Base-by-base conservation (phyloP, 2,329 filamentous ascomycete genomes). In the Neophaeococcomyces aloes region DNA sequence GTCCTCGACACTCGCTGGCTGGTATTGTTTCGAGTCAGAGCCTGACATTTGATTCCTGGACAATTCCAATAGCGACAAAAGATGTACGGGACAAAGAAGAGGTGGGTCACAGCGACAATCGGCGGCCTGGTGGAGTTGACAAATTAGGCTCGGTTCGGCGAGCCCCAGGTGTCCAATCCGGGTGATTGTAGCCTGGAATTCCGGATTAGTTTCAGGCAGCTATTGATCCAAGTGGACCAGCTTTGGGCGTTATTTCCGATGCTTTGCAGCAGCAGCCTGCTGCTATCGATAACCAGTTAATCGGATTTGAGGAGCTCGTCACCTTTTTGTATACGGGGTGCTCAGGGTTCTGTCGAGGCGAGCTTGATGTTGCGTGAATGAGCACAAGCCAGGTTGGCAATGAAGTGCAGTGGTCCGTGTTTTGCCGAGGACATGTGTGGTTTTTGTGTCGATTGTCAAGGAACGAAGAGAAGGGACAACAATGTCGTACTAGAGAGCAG, bases 1-100 rank as follows among this genome's bases (percentile, higher is more conserved):
- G 46, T 71, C 68, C 57, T 71, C 68, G 54, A 64, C 60, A 47
- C 61, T 68, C 53, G 67, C 68, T 50, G 63, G 60, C 51, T 58
- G 61, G 55, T 61, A 63, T 45, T 52, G 53, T 57, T 60, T 48
- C 35, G 45, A 44, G 19, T 48, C 48, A 38, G 21, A 31, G n/a
- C 47, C 46, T 27, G 48, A 48, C 53, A 55, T 55, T 48, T 31
- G 38, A 21, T 32, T 23, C 14, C 21, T 27, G 27, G 17, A 29
- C 38, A 32, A 15, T 31, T 17, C 31, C 15, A 32, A 14, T 23
- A 17, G 19, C 30, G 46, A 45, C 29, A 21, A 17, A 10, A 33
- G 21, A 35, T 45, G 21, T 32, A 42, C 17, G 18, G 44, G 25
- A 25, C 14, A 17, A 29, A 42, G 25, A 38, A 21, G 37, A 29